These are phyloP conservation scores for Pseudogymnoascus sp. DNA, from an alignment of 2,329 filamentous ascomycete species.

Conservation along the genomic window DNA sequence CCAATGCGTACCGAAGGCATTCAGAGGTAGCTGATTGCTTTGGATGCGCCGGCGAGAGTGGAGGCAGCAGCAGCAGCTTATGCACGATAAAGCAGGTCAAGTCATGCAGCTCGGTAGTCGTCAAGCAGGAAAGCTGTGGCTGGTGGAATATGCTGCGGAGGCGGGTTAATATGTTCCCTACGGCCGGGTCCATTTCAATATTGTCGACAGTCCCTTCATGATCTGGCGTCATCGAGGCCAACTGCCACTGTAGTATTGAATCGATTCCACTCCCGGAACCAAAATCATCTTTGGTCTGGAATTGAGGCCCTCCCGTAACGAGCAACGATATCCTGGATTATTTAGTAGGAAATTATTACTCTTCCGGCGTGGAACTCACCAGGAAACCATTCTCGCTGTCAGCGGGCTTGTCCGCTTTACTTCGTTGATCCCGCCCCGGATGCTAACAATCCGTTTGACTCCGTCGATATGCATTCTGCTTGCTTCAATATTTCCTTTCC, in stretches of 20 bases:
- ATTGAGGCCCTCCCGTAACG: constrained; percentile 46
- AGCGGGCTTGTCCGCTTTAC: constrained; percentile 44
- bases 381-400: constrained; percentile 35
- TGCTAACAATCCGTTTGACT: constrained; percentile 40
- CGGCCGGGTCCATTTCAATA: constrained; percentile 14
- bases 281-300: constrained; percentile 42
- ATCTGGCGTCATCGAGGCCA: neutral
- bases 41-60: neutral
- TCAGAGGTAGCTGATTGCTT: constrained; percentile 30
- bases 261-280: constrained; percentile 43
- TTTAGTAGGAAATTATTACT: constrained; percentile 4
- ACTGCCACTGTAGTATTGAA: constrained; percentile 43
- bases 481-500: constrained; percentile 43
- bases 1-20: constrained; percentile 39
- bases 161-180: constrained; percentile 15
- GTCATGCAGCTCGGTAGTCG: constrained; percentile 44
- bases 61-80: constrained; percentile 33
- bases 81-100: constrained; percentile 49
- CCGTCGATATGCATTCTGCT: constrained; percentile 44
- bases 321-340: constrained; percentile 48
- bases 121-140: constrained; percentile 23
- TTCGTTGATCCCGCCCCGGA: constrained; percentile 44
- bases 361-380: neutral
- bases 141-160: constrained; percentile 33
- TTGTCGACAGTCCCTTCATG: constrained; percentile 31